Evolutionary conservation across 2,329 filamentous ascomycete genomes (phyloP).

Genomic region (Arthrobotrys conoides): DNA sequence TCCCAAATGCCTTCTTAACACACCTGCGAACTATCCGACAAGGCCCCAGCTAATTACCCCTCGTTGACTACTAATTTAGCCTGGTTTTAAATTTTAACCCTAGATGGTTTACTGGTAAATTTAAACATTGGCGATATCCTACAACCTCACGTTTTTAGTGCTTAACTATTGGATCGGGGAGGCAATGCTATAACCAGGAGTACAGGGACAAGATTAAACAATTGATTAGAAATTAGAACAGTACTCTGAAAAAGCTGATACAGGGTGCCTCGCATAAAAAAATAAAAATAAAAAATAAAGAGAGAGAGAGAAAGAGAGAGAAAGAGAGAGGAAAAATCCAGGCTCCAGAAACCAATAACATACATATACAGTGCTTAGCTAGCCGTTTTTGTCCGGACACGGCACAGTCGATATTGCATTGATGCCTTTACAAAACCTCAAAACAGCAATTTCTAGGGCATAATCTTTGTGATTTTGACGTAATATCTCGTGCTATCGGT

Average conservation of each 20-base stretch:
- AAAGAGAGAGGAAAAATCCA: no score
- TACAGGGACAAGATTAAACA: slow-evolving; percentile 52
- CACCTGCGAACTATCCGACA: slow-evolving; percentile 32
- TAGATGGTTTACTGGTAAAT: slow-evolving; percentile 22
- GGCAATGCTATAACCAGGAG: slow-evolving; percentile 39
- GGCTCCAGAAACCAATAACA: slow-evolving; percentile 9
- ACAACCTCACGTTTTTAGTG: slow-evolving; percentile 13
- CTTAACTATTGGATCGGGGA: not conserved
- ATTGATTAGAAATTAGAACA: slow-evolving; percentile 36
- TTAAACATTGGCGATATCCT: slow-evolving; percentile 8
- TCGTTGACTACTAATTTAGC: slow-evolving; percentile 58
- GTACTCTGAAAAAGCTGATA: slow-evolving; percentile 29
- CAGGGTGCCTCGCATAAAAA: slow-evolving; percentile 34
- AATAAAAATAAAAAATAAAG: not conserved
- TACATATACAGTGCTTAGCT: not conserved
- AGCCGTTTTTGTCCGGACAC: slow-evolving; percentile 13
- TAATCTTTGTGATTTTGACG: slow-evolving; percentile 38
- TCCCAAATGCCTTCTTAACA: slow-evolving; percentile 16
- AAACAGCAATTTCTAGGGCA: slow-evolving; percentile 20
- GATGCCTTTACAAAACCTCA: not conserved
- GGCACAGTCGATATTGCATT: slow-evolving; percentile 44
- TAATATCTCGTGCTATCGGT: slow-evolving; percentile 30
- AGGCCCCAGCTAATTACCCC: slow-evolving; percentile 40
- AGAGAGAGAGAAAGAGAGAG: no score
- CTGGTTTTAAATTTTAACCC: no score